Base-by-base conservation (phyloP, 208 protist species). In the Herpetomonas samuelpessoai region DNA sequence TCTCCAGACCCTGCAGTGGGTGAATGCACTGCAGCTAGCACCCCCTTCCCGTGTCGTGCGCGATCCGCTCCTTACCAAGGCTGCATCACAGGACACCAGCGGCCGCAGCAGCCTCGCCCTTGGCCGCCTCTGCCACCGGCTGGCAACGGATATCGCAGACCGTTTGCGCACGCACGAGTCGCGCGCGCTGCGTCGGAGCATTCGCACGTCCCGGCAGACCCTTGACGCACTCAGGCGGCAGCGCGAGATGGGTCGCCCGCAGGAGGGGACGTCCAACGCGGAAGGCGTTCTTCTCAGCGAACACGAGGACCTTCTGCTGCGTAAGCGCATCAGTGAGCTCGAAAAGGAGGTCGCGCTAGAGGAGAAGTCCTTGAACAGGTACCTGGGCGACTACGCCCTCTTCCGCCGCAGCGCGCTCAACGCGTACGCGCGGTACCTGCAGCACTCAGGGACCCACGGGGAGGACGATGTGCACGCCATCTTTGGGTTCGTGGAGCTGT, bases 371-470 rank as follows among this genome's bases (percentile, higher is more conserved):
- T 72, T 80, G 67, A 25, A 68, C 19, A 27, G 39, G 3, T 72
- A 83, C 47, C 53, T 59, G 44, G 46, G 57, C 25, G 63, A 77
- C 57, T 93, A 90, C 45, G 66, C 60, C 0, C 57, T 91, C 1
- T 93, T 91, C 72, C 79, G 83, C 10, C 74, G 83, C 48, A 93
- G 87, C 48, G 83, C 83, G 4, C 24, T 93, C 10, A 81, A 91
- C 62, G 67, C 76, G n/a, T 93, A 91, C 56, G 83, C 75, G 2
- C 74, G 81, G 0, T 87, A 82, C 57, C 54, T 93, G 24, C 73
- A 88, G 62, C 58, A 77, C 10, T 68, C 59, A 1, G 39, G 46
- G 7, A 47, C 59, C 25, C 44, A 6, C 1, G 65, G 60, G 10
- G 77, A 88, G 19, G 59, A 76, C 46, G 68, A 74, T 16, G 19